These are phyloP conservation scores for Quercus ilex DNA, from an alignment of 306 rosid genomes.

Conservation along the genomic window DNA sequence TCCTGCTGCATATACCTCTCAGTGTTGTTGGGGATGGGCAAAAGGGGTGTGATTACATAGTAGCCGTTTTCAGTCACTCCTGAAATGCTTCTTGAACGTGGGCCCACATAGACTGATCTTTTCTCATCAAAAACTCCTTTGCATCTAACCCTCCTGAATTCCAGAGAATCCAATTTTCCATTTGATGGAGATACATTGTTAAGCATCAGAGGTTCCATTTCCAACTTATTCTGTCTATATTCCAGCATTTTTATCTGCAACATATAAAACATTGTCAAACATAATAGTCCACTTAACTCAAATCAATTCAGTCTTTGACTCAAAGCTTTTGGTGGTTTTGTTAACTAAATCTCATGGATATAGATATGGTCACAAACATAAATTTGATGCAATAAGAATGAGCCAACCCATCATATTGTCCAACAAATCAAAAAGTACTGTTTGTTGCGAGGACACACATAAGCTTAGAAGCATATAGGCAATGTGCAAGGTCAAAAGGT, in stretches of 20 bases:
- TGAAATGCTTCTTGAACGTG: slow-evolving; percentile 97
- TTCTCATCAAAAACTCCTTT: slow-evolving; percentile 74
- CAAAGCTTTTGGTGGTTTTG: too few relatives aligned
- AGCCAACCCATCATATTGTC: background rate
- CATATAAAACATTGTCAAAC: slow-evolving; percentile 9
- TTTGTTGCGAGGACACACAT: too few relatives aligned
- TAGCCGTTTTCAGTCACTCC: slow-evolving; percentile 95
- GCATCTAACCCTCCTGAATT: slow-evolving; percentile 73
- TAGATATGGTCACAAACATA: background rate
- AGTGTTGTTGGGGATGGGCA: slow-evolving; percentile 50
- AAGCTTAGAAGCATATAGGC: too few relatives aligned
- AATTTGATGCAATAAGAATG: background rate
- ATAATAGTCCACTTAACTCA: slow-evolving; percentile 10
- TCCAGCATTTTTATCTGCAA: slow-evolving; percentile 69
- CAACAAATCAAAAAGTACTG: background rate
- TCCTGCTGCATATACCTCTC: slow-evolving; percentile 49
- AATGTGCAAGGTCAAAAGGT: too few relatives aligned
- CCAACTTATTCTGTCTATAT: slow-evolving; percentile 68
- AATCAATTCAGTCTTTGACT: background rate
- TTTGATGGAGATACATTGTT: slow-evolving; percentile 36
- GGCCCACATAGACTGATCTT: slow-evolving; percentile 74
- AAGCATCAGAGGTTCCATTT: slow-evolving; percentile 63
- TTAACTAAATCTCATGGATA: background rate
- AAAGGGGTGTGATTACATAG: slow-evolving; percentile 79
- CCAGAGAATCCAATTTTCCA: slow-evolving; percentile 57